These are phyloP conservation scores for Metschnikowia vanudenii DNA, from an alignment of 805 yeast species.

Conservation along the genomic window DNA sequence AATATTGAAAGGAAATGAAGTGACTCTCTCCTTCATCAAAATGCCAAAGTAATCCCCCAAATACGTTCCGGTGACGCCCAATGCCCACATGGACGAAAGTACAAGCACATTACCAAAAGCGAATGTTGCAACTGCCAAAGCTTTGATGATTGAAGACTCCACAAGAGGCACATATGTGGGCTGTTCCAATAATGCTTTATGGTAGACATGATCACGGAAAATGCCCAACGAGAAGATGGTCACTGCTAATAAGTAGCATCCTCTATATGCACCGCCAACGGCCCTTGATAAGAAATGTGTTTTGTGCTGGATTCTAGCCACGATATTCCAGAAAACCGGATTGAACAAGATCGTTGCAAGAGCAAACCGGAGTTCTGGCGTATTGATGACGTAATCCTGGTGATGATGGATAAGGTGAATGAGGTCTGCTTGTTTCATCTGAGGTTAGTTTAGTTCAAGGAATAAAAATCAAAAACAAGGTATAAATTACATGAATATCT, in stretches of 20 bases:
- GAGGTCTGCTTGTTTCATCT: constrained; percentile 17
- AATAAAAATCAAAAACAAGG: too few species aligned
- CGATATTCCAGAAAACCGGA: constrained; percentile 94
- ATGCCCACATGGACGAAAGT: constrained; percentile 79
- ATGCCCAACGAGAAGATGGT: constrained; percentile 86
- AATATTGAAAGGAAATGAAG: constrained; percentile 90
- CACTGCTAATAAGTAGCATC: constrained; percentile 82
- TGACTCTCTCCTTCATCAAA: constrained; percentile 84
- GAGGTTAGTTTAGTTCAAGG: constrained; percentile 1
- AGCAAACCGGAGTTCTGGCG: constrained; percentile 32
- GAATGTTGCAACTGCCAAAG: constrained; percentile 56
- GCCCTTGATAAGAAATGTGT: constrained; percentile 73
- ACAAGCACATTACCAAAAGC: constrained; percentile 79
- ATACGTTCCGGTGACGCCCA: constrained; percentile 96
- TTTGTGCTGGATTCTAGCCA: constrained; percentile 82
- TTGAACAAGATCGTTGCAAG: constrained; percentile 77
- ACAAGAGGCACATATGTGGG: constrained; percentile 58
- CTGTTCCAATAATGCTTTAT: constrained; percentile 69
- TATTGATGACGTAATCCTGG: constrained; percentile 15
- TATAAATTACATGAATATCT: background rate
- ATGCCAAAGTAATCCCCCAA: constrained; percentile 97
- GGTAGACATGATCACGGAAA: constrained; percentile 71
- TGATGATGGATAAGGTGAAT: constrained; percentile 14
- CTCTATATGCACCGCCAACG: constrained; percentile 63
- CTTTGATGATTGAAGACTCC: constrained; percentile 36